Conservation (phyloP, 176 grass and related monocot genomes). For the Microstegium vimineum region DNA sequence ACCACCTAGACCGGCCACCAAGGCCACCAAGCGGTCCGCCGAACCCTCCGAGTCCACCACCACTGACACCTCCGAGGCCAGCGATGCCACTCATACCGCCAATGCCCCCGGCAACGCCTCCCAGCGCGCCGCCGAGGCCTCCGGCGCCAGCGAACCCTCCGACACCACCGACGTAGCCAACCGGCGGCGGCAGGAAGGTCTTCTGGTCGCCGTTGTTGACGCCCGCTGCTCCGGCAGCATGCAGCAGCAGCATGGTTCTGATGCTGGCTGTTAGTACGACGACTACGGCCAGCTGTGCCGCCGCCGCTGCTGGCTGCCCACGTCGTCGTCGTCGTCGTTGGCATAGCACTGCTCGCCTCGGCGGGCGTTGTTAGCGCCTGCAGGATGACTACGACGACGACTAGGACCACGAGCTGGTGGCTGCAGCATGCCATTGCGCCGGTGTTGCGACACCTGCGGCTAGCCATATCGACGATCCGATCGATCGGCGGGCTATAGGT, state of each 20-base stretch:
- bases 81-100: neutral
- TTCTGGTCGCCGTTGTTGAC: neutral
- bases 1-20: neutral
- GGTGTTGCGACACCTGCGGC: no score
- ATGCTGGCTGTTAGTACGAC: neutral
- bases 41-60: neutral
- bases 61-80: neutral
- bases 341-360: neutral
- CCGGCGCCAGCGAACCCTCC: constrained; percentile 25
- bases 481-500: no score
- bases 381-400: neutral
- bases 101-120: neutral
- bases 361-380: neutral
- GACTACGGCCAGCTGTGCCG: neutral
- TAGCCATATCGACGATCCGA: no score
- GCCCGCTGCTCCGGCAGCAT: neutral
- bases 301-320: neutral
- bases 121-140: neutral
- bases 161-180: neutral
- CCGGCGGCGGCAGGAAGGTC: neutral
- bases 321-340: neutral
- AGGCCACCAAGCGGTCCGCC: neutral
- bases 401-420: neutral
- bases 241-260: neutral
- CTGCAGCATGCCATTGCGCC: no score